Percentiles rank a stretch among this genome's conserved stretches.
These are phyloP conservation scores for Penicillium decumbens DNA, from an alignment of 2,329 filamentous ascomycete genomes.

Conservation along the genomic window DNA sequence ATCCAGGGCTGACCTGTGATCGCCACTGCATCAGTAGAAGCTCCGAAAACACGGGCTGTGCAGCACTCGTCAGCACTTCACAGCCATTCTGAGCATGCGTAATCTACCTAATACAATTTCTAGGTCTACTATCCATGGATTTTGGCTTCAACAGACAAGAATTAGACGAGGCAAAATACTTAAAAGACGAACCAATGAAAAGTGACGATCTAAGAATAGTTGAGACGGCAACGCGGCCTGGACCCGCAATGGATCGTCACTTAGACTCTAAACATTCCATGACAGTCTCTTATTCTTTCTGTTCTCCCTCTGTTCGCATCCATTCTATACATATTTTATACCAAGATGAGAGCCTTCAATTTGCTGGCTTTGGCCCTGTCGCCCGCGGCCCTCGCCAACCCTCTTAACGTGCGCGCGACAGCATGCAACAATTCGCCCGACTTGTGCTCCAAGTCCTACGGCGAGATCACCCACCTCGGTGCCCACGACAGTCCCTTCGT, in stretches of 20 bases:
- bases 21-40: background rate
- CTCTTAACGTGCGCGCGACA: conserved; percentile 31
- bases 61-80: background rate
- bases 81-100: background rate
- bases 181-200: background rate
- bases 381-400: conserved; percentile 26
- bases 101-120: background rate
- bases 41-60: background rate
- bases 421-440: conserved; percentile 78
- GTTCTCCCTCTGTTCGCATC: background rate
- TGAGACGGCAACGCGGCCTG: conserved; percentile 29
- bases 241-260: conserved; percentile 17
- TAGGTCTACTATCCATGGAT: background rate
- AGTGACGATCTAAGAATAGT: conserved; percentile 26
- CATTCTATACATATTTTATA: background rate
- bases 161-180: background rate
- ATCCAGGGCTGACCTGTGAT: background rate
- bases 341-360: conserved; percentile 28
- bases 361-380: conserved; percentile 31
- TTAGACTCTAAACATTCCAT: conserved; percentile 14
- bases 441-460: conserved; percentile 67
- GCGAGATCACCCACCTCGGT: conserved; percentile 71
- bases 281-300: conserved; percentile 4
- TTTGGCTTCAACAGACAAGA: background rate
- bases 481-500: conserved; percentile 72